These are phyloP conservation scores for Scytalidium sp. DNA, from an alignment of 2,329 filamentous ascomycete species.

Conservation along the genomic window DNA sequence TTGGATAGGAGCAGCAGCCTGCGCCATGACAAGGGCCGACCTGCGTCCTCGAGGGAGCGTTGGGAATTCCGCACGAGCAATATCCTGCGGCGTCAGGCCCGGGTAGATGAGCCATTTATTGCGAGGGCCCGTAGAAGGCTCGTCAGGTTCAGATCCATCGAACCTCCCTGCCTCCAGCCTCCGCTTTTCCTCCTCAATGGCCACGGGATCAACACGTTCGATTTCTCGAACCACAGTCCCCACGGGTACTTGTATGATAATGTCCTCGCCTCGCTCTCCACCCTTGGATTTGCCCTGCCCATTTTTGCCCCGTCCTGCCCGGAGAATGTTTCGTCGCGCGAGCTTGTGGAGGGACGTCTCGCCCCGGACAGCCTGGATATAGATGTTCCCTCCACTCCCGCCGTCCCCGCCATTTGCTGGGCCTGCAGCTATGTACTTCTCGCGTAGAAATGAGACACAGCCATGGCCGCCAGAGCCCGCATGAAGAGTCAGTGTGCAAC, in stretches of 20 bases:
- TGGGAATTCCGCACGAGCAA: conserved; percentile 56
- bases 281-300: conserved; percentile 71
- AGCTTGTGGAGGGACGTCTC: conserved; percentile 94
- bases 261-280: conserved; percentile 80
- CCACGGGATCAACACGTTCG: conserved; percentile 71
- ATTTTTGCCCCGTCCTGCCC: conserved; percentile 72
- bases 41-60: conserved; percentile 51
- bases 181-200: conserved; percentile 57
- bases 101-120: conserved; percentile 88
- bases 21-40: conserved; percentile 49
- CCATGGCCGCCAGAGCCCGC: conserved; percentile 85
- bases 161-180: conserved; percentile 35
- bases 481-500: conserved; percentile 72
- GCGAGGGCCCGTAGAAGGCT: conserved; percentile 40
- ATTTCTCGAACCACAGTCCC: conserved; percentile 89
- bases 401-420: conserved; percentile 95
- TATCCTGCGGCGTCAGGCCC: conserved; percentile 70
- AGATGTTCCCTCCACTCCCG: conserved; percentile 85
- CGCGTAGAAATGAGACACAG: conserved; percentile 90
- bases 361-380: conserved; percentile 88
- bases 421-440: conserved; percentile 84
- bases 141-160: conserved; percentile 21
- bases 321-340: conserved; percentile 69
- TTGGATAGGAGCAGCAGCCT: conserved; percentile 70
- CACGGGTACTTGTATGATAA: conserved; percentile 86